phyloP scores from a whole-genome alignment of 768 basidiomycete genomes.

The Russula vinacea region DNA sequence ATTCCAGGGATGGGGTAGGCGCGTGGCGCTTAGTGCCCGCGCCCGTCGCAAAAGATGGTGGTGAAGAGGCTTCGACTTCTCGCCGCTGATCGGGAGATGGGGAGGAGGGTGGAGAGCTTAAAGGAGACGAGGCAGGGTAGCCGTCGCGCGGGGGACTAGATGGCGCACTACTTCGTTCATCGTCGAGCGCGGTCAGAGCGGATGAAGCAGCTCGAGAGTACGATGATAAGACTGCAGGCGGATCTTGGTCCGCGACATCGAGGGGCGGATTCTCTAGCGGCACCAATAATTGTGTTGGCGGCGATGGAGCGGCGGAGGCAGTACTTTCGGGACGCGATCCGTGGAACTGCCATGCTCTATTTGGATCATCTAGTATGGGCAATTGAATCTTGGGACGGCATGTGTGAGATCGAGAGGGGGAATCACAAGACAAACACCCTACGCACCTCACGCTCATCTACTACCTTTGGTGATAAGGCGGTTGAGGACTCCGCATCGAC shows the following conservation, averaged over 20 bases:
- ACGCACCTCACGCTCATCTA: slow-evolving; percentile 9
- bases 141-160: not conserved
- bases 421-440: not conserved
- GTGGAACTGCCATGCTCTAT: not conserved
- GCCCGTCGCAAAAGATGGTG: not conserved
- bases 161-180: slow-evolving; percentile 4
- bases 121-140: slow-evolving; percentile 20
- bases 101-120: slow-evolving; percentile 23
- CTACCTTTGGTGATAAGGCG: not conserved
- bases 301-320: not conserved
- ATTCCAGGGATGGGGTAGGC: not conserved
- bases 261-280: not conserved
- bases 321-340: not conserved
- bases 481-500: not conserved
- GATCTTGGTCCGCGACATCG: not conserved
- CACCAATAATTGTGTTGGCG: not conserved
- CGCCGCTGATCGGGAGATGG: slow-evolving; percentile 15
- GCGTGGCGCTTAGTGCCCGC: slow-evolving; percentile 4
- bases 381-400: not conserved
- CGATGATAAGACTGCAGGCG: not conserved
- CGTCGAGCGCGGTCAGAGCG: slow-evolving; percentile 3
- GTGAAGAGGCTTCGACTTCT: not conserved
- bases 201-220: slow-evolving; percentile 21
- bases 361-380: not conserved
- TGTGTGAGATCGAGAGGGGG: not conserved